Evolutionary conservation across 2,329 filamentous ascomycete species (phyloP).

Genomic region (Apiospora pterosperma): DNA sequence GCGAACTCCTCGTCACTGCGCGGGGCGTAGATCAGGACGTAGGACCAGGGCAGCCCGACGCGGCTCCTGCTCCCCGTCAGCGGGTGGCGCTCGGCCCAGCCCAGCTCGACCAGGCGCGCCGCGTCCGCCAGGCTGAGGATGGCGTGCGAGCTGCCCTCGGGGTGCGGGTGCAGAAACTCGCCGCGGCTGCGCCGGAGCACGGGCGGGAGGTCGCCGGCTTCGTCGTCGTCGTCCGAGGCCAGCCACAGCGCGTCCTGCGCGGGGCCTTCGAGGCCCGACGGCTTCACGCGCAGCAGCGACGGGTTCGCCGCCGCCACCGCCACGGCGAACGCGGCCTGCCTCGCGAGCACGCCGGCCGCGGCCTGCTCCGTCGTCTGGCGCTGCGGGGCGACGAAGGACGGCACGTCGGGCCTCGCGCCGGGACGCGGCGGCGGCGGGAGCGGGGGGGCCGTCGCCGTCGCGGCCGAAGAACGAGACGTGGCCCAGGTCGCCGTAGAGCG

Average conservation of each 20-base stretch:
- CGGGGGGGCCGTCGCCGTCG: neutral
- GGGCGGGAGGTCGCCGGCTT: neutral
- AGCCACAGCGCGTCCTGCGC: slow-evolving; percentile 27
- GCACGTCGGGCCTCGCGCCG: slow-evolving; percentile 29
- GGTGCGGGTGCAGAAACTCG: slow-evolving; percentile 36
- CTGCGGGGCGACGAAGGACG: slow-evolving; percentile 33
- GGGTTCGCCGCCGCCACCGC: slow-evolving; percentile 22
- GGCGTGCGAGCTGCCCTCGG: slow-evolving; percentile 36
- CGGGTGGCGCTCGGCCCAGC: slow-evolving; percentile 38
- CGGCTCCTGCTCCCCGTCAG: slow-evolving; percentile 25
- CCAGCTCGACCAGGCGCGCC: slow-evolving; percentile 26
- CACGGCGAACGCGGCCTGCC: slow-evolving; percentile 24
- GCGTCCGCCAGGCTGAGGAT: slow-evolving; percentile 35
- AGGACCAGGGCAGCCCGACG: slow-evolving; percentile 28
- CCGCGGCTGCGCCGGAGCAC: slow-evolving; percentile 15
- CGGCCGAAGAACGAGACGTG: slow-evolving; percentile 16
- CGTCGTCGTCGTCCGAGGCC: neutral
- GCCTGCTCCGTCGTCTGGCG: slow-evolving; percentile 30
- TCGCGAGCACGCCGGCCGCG: slow-evolving; percentile 6
- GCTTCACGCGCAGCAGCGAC: slow-evolving; percentile 19
- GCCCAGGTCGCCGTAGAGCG: slow-evolving; percentile 22
- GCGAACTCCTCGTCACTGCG: slow-evolving; percentile 31
- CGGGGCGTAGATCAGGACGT: slow-evolving; percentile 39
- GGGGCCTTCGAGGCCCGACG: slow-evolving; percentile 30
- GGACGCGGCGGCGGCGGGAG: slow-evolving; percentile 6